Evolutionary conservation across 208 protist genomes (phyloP), one percentile per base, ranked within the genome.

Genomic region (Crithidia brevicula): DNA sequence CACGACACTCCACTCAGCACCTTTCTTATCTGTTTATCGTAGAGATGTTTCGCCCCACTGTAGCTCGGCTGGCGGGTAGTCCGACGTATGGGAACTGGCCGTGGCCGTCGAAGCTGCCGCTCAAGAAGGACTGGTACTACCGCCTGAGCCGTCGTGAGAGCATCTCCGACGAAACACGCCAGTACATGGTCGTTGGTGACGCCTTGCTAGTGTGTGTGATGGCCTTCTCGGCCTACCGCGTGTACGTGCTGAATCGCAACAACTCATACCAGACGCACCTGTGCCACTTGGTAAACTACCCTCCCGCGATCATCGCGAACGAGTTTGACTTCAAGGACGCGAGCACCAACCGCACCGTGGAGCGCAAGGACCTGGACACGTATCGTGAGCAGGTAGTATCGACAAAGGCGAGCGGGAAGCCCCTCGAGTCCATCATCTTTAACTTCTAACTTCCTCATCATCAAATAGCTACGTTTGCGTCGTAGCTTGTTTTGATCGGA

Each of bases 241-340:
- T 92, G n/a, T 92, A 81, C 66, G 65, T 82, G 30, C 62, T 93
- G 43, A 76, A 78, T 38, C 77, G 77, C 31, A 84, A 64, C 53
- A 84, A 91, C 40, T 78, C 69, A 1, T 94, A 96, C 58, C 88
- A 93, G 56, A 94, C 91, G 11, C 91, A 91, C 36, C 63, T 89
- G 30, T 85, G 77, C 64, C 69, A 83, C 49, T 67, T 93, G 13
- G 92, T 72, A 50, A 85, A 86, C 58, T 62, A 77, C 45, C 91
- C 91, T 1, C 91, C 91, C 6, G 91, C 91, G 9, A 92, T 96
- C 59, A 85, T 96, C 46, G 91, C 91, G 1, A 93, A 96, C 71
- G 85, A 94, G 15, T 96, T 96, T 49, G 85, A 94, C 70, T 96
- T 96, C 52, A 70, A 74, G 16, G 77, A 93, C 38, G 16, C 51